Evolutionary conservation across 495 filamentous ascomycete species (phyloP), one percentile per base, ranked within the genome.

Genomic region (Xylaria venustula): DNA sequence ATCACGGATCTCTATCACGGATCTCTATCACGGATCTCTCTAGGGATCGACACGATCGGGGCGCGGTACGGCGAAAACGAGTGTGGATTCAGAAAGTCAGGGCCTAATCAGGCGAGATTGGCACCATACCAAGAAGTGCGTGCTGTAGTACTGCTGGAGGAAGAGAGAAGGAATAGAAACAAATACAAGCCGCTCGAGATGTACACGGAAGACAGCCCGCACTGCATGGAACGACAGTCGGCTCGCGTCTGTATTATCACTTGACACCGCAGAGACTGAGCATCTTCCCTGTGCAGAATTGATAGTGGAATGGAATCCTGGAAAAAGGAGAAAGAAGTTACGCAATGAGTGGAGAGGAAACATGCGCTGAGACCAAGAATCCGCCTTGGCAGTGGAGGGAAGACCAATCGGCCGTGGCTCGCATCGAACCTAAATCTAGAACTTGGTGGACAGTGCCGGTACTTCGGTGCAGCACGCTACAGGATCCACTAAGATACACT

Each of bases 291-390:
- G 1, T 19, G 17, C 25, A 1, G 19, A 8, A 17, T 28, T 5
- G 40, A 45, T 26, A 40, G 20, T n/a, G 7, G 42, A 20, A 37
- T 7, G 40, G 17, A 5, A 12, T 7, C 0, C n/a, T 14, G 53
- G 28, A 37, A 47, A n/a, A 48, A 42, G 36, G 17, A 8, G 19
- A 37, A 8, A 19, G 30, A 7, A 32, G 40, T 55, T 55, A 55
- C 53, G 53, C 53, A 55, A 55, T 55, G 32, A 55, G 41, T 44
- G 53, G 53, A 55, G 53, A 44, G 28, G 37, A n/a, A 34, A 37
- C 53, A 23, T 55, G 37, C 25, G 22, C 11, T 1, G 46, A 48
- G 40, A 55, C 22, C 53, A 45, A 34, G 53, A 40, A 55, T 55
- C 41, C 25, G 25, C 25, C 26, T 42, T 54, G 51, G 34, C n/a